These are phyloP conservation scores for Termitomyces sp. DNA, from an alignment of 768 basidiomycete species.

Conservation along the genomic window DNA sequence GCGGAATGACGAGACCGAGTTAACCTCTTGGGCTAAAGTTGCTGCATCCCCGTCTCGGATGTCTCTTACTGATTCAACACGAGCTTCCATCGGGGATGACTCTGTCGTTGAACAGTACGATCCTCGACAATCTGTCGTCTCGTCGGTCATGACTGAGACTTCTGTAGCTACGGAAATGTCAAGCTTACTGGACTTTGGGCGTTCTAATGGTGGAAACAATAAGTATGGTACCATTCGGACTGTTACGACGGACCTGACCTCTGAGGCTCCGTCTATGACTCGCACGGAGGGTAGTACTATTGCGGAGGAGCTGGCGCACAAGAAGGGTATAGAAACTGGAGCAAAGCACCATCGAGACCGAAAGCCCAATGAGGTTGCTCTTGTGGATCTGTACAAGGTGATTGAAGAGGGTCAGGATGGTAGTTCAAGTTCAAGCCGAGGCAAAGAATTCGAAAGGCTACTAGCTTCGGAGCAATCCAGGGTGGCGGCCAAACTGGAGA, in stretches of 20 bases:
- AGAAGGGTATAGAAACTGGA: constrained; percentile 22
- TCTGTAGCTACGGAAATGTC: constrained; percentile 52
- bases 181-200: constrained; percentile 53
- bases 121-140: constrained; percentile 61
- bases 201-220: constrained; percentile 41
- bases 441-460: constrained; percentile 18
- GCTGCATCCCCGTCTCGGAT: constrained; percentile 27
- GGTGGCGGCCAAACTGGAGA: constrained; percentile 26
- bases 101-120: constrained; percentile 34
- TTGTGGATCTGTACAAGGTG: constrained; percentile 64
- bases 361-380: constrained; percentile 59
- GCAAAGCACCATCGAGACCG: constrained; percentile 46
- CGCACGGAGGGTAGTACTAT: constrained; percentile 63
- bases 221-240: constrained; percentile 81
- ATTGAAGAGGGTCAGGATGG: constrained; percentile 71
- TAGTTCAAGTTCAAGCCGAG: constrained; percentile 38
- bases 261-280: constrained; percentile 65
- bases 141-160: constrained; percentile 58
- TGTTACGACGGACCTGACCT: constrained; percentile 80
- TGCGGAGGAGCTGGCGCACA: constrained; percentile 48
- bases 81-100: constrained; percentile 37
- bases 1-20: constrained; percentile 28
- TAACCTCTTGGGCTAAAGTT: constrained; percentile 30
- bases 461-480: constrained; percentile 17
- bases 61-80: constrained; percentile 34